These are phyloP conservation scores for Neonectria punicea DNA, from an alignment of 2,329 filamentous ascomycete genomes.

Conservation along the genomic window DNA sequence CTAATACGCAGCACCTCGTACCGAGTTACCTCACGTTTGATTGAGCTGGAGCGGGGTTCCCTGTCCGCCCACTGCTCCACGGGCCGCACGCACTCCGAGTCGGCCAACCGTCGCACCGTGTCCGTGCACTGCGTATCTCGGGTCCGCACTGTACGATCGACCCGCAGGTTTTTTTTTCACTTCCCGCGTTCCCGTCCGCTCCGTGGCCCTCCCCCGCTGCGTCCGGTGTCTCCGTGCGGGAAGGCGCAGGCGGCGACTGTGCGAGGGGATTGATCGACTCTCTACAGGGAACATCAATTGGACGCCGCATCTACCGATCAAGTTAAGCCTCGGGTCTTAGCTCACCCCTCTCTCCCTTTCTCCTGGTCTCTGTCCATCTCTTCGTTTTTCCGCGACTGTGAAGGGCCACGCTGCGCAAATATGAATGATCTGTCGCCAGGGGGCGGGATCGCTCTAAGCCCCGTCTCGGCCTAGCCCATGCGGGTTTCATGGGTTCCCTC, in stretches of 20 bases:
- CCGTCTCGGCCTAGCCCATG: constrained; percentile 37
- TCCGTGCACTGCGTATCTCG: constrained; percentile 1
- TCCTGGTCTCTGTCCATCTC: not conserved
- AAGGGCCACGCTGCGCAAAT: not conserved
- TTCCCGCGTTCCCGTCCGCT: constrained; percentile 4
- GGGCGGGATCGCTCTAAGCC: not conserved
- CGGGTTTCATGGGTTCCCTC: constrained; percentile 23
- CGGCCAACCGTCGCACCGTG: constrained; percentile 10
- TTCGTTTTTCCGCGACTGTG: not conserved
- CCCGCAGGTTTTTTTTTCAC: constrained; percentile 9
- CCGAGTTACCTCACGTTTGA: not conserved
- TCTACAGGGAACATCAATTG: not conserved
- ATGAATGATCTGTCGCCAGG: constrained; percentile 1
- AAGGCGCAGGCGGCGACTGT: not conserved
- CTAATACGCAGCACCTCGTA: not conserved
- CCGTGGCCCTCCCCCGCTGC: not conserved
- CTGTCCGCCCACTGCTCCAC: no score
- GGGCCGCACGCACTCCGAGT: not conserved
- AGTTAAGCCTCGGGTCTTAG: constrained; percentile 1
- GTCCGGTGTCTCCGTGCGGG: constrained; percentile 9
- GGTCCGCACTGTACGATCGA: constrained; percentile 9
- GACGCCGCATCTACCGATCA: constrained; percentile 9
- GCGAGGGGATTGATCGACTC: not conserved
- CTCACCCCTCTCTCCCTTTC: not conserved
- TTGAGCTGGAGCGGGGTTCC: not conserved